These are phyloP conservation scores for Candida neerlandica DNA, from an alignment of 1,139 yeast genomes.

Conservation along the genomic window DNA sequence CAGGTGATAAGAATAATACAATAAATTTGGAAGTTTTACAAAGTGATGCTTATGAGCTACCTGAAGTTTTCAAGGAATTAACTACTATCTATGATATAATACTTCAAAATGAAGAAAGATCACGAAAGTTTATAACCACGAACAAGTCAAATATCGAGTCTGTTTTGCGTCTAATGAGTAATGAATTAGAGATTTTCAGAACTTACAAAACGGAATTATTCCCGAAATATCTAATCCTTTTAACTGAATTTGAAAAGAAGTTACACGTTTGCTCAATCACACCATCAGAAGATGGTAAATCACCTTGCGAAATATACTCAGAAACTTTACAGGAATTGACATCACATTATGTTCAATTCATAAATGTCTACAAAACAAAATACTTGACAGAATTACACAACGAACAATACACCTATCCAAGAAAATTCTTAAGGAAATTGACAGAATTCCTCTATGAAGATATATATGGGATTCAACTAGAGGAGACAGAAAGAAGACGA, in stretches of 20 bases:
- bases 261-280: conserved; percentile 19
- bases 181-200: conserved; percentile 22
- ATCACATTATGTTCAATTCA: conserved; percentile 41
- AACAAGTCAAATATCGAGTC: conserved; percentile 22
- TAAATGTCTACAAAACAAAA: conserved; percentile 36
- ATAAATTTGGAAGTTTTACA: conserved; percentile 35
- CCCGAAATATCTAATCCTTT: conserved; percentile 28
- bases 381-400: conserved; percentile 44
- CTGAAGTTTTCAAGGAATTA: conserved; percentile 33
- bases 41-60: conserved; percentile 38
- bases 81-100: conserved; percentile 40
- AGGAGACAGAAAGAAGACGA: conserved; percentile 38
- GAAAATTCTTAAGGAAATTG: conserved; percentile 34
- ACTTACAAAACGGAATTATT: conserved; percentile 28
- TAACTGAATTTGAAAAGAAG: conserved; percentile 22
- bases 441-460: conserved; percentile 39
- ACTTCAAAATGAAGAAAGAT: conserved; percentile 37
- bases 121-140: conserved; percentile 25
- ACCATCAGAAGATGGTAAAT: conserved; percentile 10
- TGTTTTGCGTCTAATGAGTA: conserved; percentile 17
- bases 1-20: conserved; percentile 4
- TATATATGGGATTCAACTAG: conserved; percentile 33
- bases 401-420: conserved; percentile 44
- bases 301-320: conserved; percentile 27
- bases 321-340: conserved; percentile 33